Evolutionary conservation across 345 rosid species (phyloP).

Genomic region (Erysimum cheiranthoides): DNA sequence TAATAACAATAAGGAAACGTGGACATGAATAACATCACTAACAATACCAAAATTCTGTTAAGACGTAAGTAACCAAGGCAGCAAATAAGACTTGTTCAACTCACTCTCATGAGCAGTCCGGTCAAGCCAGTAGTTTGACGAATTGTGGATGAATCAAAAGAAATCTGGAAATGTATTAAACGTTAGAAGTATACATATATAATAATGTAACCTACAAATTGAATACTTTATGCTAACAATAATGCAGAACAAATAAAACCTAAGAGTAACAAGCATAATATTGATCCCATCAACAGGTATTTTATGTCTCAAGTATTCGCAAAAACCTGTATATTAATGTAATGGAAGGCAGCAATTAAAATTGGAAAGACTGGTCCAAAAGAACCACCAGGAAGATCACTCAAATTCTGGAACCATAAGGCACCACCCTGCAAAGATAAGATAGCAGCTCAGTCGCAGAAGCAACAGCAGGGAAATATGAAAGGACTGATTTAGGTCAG

Average conservation of each 20-base stretch:
- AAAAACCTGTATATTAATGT: conserved; percentile 75
- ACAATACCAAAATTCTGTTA: not conserved
- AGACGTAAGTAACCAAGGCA: conserved; percentile 19
- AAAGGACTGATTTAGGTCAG: not conserved
- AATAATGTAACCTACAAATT: conserved; percentile 17
- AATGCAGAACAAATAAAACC: conserved; percentile 10
- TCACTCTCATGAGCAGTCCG: conserved; percentile 66
- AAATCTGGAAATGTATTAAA: conserved; percentile 53
- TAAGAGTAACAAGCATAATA: conserved; percentile 12
- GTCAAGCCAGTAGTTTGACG: conserved; percentile 52
- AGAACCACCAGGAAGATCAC: conserved; percentile 64
- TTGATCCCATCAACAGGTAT: not conserved
- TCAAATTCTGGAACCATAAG: conserved; percentile 90
- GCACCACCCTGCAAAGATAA: conserved; percentile 76
- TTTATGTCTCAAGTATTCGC: not conserved
- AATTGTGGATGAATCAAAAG: conserved; percentile 57
- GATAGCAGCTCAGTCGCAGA: conserved; percentile 27
- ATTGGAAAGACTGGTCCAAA: conserved; percentile 76
- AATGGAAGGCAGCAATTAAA: conserved; percentile 75
- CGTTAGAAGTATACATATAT: conserved; percentile 14
- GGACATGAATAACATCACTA: not conserved
- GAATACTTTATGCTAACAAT: conserved; percentile 9
- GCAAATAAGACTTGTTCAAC: conserved; percentile 41
- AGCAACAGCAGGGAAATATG: conserved; percentile 16
- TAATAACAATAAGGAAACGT: not conserved